These are phyloP conservation scores for Gymnopilus dilepis DNA, from an alignment of 768 basidiomycete species.

Conservation along the genomic window DNA sequence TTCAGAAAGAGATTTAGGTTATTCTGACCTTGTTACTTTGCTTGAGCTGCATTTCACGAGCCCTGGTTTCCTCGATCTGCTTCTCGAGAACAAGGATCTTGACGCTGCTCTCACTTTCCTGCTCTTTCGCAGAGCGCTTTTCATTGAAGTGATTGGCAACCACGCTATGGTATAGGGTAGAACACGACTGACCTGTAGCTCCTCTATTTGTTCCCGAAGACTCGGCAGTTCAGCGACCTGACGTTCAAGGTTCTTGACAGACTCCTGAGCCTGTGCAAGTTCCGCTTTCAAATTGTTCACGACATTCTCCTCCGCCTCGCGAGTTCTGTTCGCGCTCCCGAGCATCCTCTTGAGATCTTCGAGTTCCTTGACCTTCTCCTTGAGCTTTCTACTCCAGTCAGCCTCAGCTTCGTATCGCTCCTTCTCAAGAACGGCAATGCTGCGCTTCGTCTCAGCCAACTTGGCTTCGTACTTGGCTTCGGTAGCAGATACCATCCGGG, in stretches of 20 bases:
- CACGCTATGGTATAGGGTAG: background rate
- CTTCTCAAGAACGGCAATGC: slow-evolving; percentile 68
- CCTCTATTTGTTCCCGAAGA: slow-evolving; percentile 53
- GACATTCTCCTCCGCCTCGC: slow-evolving; percentile 62
- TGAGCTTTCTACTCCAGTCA: slow-evolving; percentile 86
- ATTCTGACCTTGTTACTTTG: slow-evolving; percentile 76
- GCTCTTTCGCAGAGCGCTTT: slow-evolving; percentile 42
- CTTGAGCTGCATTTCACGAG: slow-evolving; percentile 72
- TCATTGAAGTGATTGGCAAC: background rate
- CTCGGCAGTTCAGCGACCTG: slow-evolving; percentile 61
- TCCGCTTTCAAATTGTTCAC: slow-evolving; percentile 56
- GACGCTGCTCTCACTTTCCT: slow-evolving; percentile 50
- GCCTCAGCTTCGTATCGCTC: slow-evolving; percentile 89
- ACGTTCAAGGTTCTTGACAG: slow-evolving; percentile 51
- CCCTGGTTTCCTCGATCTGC: slow-evolving; percentile 74
- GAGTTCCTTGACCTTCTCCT: slow-evolving; percentile 76
- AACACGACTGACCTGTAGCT: slow-evolving; percentile 62
- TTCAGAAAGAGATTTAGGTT: slow-evolving; percentile 7
- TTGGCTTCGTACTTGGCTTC: slow-evolving; percentile 80
- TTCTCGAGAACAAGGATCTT: slow-evolving; percentile 62
- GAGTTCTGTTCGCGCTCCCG: slow-evolving; percentile 59
- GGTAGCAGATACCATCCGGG: slow-evolving; percentile 73
- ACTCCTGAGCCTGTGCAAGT: slow-evolving; percentile 55
- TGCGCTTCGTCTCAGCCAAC: slow-evolving; percentile 71
- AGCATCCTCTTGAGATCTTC: slow-evolving; percentile 71